These are phyloP conservation scores for Pleoardoris graminearum DNA, from an alignment of 2,329 filamentous ascomycete genomes.

Conservation along the genomic window DNA sequence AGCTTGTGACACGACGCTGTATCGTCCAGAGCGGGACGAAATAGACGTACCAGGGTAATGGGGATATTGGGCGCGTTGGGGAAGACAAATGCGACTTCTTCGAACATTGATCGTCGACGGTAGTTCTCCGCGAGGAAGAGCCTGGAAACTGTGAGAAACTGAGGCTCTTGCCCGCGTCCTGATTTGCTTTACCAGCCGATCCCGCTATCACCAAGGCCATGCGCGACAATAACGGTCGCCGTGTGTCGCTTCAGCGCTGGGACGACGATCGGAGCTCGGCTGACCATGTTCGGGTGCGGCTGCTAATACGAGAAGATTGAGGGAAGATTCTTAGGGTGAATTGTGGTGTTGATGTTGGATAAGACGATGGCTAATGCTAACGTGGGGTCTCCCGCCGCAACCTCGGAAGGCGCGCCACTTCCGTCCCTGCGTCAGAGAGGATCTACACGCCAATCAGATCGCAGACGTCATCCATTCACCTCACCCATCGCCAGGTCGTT, in stretches of 20 bases:
- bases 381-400: conserved; percentile 7
- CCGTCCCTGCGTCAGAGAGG: conserved; percentile 26
- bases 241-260: conserved; percentile 83
- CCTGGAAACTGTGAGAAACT: conserved; percentile 48
- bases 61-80: conserved; percentile 87
- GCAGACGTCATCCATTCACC: conserved; percentile 37
- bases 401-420: conserved; percentile 8
- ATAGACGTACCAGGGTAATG: conserved; percentile 70
- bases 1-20: no score
- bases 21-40: background rate
- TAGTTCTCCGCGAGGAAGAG: conserved; percentile 83
- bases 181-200: conserved; percentile 66
- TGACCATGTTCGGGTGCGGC: conserved; percentile 27
- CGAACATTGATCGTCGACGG: conserved; percentile 76
- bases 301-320: background rate
- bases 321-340: conserved; percentile 8
- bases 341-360: conserved; percentile 21
- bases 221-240: conserved; percentile 90
- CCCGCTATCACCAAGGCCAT: conserved; percentile 83
- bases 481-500: conserved; percentile 11
- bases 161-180: background rate
- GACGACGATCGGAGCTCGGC: conserved; percentile 65
- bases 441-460: conserved; percentile 36
- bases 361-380: no score
- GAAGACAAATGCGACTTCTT: conserved; percentile 91